Percentiles rank a stretch among this genome's conserved stretches.
Evolutionary conservation across 345 rosid species (phyloP).

Genomic region (Eucalyptus virginea): DNA sequence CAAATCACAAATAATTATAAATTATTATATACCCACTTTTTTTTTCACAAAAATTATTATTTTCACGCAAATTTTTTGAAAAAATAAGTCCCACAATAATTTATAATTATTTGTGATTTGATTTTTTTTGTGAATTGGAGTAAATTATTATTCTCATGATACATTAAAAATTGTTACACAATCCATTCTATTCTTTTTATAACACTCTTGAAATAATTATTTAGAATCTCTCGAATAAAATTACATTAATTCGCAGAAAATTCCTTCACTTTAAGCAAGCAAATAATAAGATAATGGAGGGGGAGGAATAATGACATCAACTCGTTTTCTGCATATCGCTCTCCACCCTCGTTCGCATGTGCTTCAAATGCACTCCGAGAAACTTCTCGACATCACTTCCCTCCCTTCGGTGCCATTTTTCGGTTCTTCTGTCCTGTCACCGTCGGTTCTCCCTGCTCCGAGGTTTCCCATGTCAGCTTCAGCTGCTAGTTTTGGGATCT

Average conservation of each 20-base stretch:
- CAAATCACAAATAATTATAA: too few species aligned
- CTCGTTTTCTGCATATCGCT: not conserved
- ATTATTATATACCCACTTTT: too few species aligned
- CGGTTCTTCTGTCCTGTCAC: not conserved
- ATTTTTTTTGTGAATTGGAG: fast-evolving
- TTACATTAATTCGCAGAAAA: not conserved
- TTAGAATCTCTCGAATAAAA: not conserved
- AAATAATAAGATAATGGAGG: not conserved
- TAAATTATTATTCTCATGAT: too few species aligned
- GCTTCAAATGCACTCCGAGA: not conserved
- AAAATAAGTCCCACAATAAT: fast-evolving
- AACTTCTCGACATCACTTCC: not conserved
- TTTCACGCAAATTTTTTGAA: fast-evolving
- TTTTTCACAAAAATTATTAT: too few species aligned
- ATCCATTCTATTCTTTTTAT: not conserved
- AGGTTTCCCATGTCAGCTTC: not conserved
- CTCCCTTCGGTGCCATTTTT: not conserved
- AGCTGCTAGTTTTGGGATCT: not conserved
- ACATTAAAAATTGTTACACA: too few species aligned
- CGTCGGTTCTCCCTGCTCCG: not conserved
- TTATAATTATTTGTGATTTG: fast-evolving
- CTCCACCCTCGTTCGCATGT: not conserved
- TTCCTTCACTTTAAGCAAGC: too few species aligned
- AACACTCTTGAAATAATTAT: not conserved
- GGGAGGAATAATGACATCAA: not conserved